These are phyloP conservation scores for Creolimax fragrantissima DNA, from an alignment of 78 protist genomes.

Conservation along the genomic window DNA sequence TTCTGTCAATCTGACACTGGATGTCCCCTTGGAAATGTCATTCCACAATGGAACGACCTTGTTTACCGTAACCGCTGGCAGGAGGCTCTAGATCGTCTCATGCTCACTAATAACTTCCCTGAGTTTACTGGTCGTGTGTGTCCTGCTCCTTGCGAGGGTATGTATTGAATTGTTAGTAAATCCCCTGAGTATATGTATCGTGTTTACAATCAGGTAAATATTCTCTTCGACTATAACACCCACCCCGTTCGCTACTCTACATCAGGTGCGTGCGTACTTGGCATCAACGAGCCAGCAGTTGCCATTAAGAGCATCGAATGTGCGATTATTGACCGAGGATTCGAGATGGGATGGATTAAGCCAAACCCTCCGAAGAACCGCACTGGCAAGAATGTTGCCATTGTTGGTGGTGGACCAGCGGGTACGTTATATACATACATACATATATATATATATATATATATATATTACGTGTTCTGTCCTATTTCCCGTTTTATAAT, in stretches of 20 bases:
- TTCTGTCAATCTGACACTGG: slow-evolving; percentile 70
- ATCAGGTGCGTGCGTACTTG: slow-evolving; percentile 72
- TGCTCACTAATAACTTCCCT: slow-evolving; percentile 73
- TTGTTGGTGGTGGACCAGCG: slow-evolving; percentile 80
- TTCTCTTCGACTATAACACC: neutral
- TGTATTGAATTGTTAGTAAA: neutral
- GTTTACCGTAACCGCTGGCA: slow-evolving; percentile 54
- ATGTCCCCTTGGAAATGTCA: slow-evolving; percentile 74
- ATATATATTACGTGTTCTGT: too few species aligned
- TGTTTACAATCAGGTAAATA: neutral
- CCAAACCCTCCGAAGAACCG: slow-evolving; percentile 42
- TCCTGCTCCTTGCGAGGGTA: slow-evolving; percentile 88
- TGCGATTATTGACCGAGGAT: slow-evolving; percentile 73
- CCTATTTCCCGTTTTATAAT: too few species aligned
- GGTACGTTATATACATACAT: too few species aligned
- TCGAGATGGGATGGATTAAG: slow-evolving; percentile 65
- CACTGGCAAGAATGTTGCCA: slow-evolving; percentile 65
- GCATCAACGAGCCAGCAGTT: slow-evolving; percentile 61
- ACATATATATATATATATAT: too few species aligned
- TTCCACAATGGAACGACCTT: slow-evolving; percentile 72
- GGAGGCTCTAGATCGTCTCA: slow-evolving; percentile 54
- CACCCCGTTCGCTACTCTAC: neutral
- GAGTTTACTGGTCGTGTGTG: slow-evolving; percentile 87
- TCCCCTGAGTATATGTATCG: neutral
- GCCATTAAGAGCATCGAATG: slow-evolving; percentile 70